A percentile compares a stretch with the other conserved stretches of the same genome.
Evolutionary conservation across 2,329 filamentous ascomycete genomes (phyloP).

Genomic region (Colletotrichum lini): DNA sequence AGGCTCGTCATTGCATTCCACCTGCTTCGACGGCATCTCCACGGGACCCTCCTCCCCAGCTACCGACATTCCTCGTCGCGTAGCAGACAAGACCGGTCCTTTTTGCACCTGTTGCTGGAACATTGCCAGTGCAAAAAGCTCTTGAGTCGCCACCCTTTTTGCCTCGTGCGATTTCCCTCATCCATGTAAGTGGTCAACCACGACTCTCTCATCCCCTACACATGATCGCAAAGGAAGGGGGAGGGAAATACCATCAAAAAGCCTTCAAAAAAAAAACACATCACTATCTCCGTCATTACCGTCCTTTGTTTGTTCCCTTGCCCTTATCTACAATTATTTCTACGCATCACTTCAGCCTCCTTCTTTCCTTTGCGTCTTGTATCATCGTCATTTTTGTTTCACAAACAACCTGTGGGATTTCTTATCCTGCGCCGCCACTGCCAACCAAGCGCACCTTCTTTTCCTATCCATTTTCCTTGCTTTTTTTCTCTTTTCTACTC

Average conservation of each 20-base stretch:
- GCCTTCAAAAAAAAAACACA: conserved; percentile 11
- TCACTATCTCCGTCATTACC: conserved; percentile 21
- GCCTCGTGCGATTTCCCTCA: conserved; percentile 21
- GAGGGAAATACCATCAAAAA: conserved; percentile 16
- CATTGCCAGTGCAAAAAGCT: conserved; percentile 43
- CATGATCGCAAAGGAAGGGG: conserved; percentile 2
- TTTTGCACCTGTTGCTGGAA: conserved; percentile 43
- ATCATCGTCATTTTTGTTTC: not conserved
- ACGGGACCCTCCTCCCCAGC: conserved; percentile 40
- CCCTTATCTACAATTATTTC: too few relatives aligned
- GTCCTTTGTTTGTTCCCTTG: not conserved
- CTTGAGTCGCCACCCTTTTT: conserved; percentile 22
- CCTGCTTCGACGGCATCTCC: conserved; percentile 39
- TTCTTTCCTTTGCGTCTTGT: not conserved
- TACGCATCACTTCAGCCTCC: not conserved
- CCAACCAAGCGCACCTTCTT: conserved; percentile 16
- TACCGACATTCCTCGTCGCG: conserved; percentile 39
- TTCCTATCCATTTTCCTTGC: not conserved
- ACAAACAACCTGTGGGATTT: not conserved
- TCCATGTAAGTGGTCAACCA: conserved; percentile 42
- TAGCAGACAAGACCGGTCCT: conserved; percentile 34
- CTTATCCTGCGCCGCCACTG: conserved; percentile 1
- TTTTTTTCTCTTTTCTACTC: not conserved
- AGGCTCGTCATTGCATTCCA: conserved; percentile 39
- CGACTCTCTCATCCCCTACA: conserved; percentile 1